A percentile compares a stretch with the other conserved stretches of the same genome.
Conservation (phyloP, 1,284 basidiomycete genomes). For the Microbotryum scabiosae region DNA sequence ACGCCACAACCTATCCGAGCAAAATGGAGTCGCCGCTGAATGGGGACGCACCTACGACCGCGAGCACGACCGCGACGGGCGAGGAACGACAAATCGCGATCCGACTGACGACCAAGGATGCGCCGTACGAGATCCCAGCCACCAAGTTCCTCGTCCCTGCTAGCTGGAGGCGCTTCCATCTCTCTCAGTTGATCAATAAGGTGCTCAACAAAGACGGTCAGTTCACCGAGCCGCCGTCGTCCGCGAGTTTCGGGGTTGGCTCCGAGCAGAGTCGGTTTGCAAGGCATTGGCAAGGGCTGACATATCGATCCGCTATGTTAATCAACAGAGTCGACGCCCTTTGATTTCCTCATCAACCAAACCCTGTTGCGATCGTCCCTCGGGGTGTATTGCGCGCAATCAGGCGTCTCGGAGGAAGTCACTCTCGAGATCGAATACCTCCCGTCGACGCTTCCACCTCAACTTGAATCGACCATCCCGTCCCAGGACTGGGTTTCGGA, state of each 20-base stretch:
- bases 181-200: constrained; percentile 97
- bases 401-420: constrained; percentile 55
- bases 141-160: constrained; percentile 92
- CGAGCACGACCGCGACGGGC: background rate
- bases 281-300: no score
- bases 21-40: no score
- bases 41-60: no score
- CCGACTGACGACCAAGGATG: constrained; percentile 68
- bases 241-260: no score
- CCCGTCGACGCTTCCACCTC: constrained; percentile 80
- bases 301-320: background rate
- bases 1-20: no score
- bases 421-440: constrained; percentile 92
- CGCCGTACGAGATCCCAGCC: constrained; percentile 65
- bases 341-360: constrained; percentile 84
- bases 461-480: constrained; percentile 66
- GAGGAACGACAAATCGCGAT: constrained; percentile 49
- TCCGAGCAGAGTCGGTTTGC: no score
- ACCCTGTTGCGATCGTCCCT: constrained; percentile 68
- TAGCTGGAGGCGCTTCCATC: constrained; percentile 84
- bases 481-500: constrained; percentile 93
- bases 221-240: background rate
- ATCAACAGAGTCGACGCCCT: constrained; percentile 57
- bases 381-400: constrained; percentile 65
- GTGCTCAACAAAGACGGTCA: constrained; percentile 56